These are phyloP conservation scores for Kuraishia capsulata DNA, from an alignment of 805 yeast genomes.

Conservation along the genomic window DNA sequence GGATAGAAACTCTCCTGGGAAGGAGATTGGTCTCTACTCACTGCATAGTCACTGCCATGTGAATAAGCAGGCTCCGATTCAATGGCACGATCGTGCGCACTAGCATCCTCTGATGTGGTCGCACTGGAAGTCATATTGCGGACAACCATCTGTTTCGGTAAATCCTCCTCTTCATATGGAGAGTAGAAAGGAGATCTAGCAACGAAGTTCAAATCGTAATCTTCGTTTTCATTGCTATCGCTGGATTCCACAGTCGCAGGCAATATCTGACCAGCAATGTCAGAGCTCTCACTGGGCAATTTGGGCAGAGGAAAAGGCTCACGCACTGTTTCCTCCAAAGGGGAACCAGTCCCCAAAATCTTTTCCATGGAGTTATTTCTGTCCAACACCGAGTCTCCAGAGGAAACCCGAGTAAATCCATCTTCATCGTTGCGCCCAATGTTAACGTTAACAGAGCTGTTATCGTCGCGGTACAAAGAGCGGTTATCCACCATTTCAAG, in stretches of 20 bases:
- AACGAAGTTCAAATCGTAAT: constrained; percentile 19
- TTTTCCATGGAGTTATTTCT: not conserved
- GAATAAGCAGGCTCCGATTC: not conserved
- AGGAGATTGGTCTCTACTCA: constrained; percentile 5
- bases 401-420: no score
- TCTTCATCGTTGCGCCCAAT: constrained; percentile 1
- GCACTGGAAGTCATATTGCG: constrained; percentile 4
- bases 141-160: constrained; percentile 14
- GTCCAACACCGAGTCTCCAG: not conserved
- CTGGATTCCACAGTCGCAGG: not conserved
- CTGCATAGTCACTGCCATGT: constrained; percentile 1
- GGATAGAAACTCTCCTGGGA: constrained; percentile 1
- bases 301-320: not conserved
- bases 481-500: not conserved
- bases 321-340: no score
- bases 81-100: no score
- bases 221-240: constrained; percentile 12
- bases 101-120: not conserved
- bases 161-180: constrained; percentile 14
- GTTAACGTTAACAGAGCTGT: constrained; percentile 3
- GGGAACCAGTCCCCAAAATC: no score
- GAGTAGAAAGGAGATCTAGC: constrained; percentile 23
- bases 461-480: no score
- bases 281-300: not conserved
- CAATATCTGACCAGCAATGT: not conserved